Percentiles rank a stretch among this genome's conserved stretches.
These are phyloP conservation scores for Xylaria flabelliformis DNA, from an alignment of 495 filamentous ascomycete species.

Conservation along the genomic window DNA sequence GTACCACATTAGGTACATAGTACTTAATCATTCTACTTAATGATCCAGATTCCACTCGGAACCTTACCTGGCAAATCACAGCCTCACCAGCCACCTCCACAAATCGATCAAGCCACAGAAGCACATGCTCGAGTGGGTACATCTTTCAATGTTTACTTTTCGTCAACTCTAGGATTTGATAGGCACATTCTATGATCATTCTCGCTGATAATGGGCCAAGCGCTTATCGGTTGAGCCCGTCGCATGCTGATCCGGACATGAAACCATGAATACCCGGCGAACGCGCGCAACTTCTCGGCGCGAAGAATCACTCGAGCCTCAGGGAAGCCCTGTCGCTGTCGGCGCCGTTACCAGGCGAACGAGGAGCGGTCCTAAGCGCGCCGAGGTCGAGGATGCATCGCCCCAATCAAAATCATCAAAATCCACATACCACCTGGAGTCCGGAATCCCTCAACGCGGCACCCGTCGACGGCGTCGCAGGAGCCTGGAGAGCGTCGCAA, in stretches of 20 bases:
- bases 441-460: slow-evolving; percentile 28
- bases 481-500: slow-evolving; percentile 34
- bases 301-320: slow-evolving; percentile 26
- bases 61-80: background rate
- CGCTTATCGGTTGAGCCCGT: slow-evolving; percentile 5
- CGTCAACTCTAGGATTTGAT: background rate
- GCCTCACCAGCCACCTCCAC: slow-evolving; percentile 12
- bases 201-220: background rate
- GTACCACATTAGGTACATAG: background rate
- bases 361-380: slow-evolving; percentile 32
- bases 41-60: background rate
- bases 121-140: background rate
- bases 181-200: background rate
- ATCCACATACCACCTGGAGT: background rate
- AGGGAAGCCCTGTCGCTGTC: background rate
- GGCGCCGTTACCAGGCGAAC: slow-evolving; percentile 29
- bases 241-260: slow-evolving; percentile 3
- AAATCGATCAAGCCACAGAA: slow-evolving; percentile 7
- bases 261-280: slow-evolving; percentile 34
- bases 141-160: slow-evolving; percentile 7
- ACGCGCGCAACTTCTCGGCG: slow-evolving; percentile 34
- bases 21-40: background rate
- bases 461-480: slow-evolving; percentile 27
- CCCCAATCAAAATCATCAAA: slow-evolving; percentile 22
- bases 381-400: slow-evolving; percentile 20